Conservation (phyloP, 441 rosid genomes). For the Theobroma grandiflorum region DNA sequence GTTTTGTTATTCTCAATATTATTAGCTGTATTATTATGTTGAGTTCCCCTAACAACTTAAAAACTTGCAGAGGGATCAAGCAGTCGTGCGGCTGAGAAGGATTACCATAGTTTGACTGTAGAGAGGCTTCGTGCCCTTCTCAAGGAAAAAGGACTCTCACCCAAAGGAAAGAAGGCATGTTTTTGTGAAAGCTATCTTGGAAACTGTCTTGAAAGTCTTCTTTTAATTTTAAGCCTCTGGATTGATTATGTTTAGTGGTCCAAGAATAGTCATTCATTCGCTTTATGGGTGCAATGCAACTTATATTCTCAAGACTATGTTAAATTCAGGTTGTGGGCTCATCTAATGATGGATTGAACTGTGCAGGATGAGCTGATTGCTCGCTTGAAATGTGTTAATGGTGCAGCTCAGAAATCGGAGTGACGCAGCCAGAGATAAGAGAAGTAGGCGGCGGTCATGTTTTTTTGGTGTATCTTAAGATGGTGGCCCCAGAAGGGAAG, state of each 20-base stretch:
- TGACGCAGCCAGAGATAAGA: slow-evolving; percentile 10
- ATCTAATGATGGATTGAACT: slow-evolving; percentile 22
- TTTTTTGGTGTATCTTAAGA: slow-evolving; percentile 28
- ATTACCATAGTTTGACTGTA: slow-evolving; percentile 76
- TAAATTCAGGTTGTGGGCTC: background rate
- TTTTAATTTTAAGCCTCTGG: background rate
- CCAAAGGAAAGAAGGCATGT: slow-evolving; percentile 88
- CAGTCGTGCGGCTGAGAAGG: slow-evolving; percentile 63
- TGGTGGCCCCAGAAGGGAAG: slow-evolving; percentile 1
- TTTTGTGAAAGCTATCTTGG: background rate
- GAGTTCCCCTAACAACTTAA: slow-evolving; percentile 8
- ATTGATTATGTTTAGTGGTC: background rate
- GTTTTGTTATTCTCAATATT: background rate
- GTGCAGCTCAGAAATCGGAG: slow-evolving; percentile 26
- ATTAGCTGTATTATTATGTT: background rate
- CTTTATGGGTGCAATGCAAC: background rate
- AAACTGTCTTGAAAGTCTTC: background rate
- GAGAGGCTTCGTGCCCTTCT: slow-evolving; percentile 92
- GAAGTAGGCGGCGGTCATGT: slow-evolving; percentile 31
- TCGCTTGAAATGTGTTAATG: slow-evolving; percentile 58
- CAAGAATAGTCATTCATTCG: background rate
- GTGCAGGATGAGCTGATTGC: slow-evolving; percentile 79
- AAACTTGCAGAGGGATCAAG: slow-evolving; percentile 65
- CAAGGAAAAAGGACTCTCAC: slow-evolving; percentile 80
- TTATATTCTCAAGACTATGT: background rate